These are phyloP conservation scores for Globisporangium splendens DNA, from an alignment of 352 stramenopile genomes.

Conservation along the genomic window DNA sequence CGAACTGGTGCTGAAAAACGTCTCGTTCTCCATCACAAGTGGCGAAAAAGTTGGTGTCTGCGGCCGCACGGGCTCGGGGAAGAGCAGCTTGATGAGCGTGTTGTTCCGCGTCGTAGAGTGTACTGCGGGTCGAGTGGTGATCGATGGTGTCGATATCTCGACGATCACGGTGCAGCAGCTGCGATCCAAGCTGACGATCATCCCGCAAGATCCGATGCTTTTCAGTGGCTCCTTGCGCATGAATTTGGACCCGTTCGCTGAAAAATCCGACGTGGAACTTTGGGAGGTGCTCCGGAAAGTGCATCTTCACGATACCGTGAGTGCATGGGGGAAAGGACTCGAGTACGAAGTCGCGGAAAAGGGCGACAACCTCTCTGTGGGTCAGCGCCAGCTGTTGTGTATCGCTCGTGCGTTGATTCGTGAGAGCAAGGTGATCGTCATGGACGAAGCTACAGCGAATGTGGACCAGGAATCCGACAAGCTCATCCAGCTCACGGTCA, in stretches of 20 bases:
- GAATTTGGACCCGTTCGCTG: neutral
- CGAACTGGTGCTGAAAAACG: neutral
- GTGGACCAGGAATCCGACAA: constrained; percentile 85
- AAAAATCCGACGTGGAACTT: neutral
- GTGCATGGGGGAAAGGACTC: neutral
- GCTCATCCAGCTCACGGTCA: constrained; percentile 71
- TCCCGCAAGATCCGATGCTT: neutral
- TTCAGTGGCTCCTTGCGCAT: neutral
- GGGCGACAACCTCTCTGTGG: constrained; percentile 2
- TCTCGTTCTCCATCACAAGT: neutral
- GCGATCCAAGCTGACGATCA: constrained; percentile 5
- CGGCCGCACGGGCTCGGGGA: neutral
- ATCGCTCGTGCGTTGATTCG: constrained; percentile 92
- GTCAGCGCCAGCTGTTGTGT: constrained; percentile 50
- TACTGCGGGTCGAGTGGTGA: constrained; percentile 47
- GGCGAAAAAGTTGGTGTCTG: neutral
- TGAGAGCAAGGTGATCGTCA: constrained; percentile 82
- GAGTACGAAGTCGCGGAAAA: neutral
- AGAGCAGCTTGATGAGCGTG: neutral
- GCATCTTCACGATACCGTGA: neutral
- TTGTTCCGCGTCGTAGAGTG: constrained; percentile 1
- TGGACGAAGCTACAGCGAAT: constrained; percentile 93
- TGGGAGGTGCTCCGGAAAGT: neutral
- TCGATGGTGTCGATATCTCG: constrained; percentile 74
- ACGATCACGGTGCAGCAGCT: constrained; percentile 23